Evolutionary conservation across 441 rosid species (phyloP).

Genomic region (Bocquillonia castaneifolia): DNA sequence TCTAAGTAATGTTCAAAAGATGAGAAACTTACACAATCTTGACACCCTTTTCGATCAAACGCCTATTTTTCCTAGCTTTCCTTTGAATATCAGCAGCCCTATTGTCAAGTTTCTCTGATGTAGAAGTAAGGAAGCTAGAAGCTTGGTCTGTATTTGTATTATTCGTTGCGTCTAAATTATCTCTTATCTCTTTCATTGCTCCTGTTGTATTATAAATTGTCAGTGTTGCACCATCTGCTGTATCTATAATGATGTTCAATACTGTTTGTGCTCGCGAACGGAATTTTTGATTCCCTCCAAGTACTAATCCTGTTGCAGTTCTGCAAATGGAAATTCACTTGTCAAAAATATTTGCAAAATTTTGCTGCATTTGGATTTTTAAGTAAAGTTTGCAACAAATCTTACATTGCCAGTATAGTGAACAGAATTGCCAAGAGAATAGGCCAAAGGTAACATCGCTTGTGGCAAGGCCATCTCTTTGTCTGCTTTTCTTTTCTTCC

Average conservation of each 20-base stretch:
- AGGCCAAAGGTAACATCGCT: constrained; percentile 36
- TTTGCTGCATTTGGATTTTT: too few relatives aligned
- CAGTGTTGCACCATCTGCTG: constrained; percentile 51
- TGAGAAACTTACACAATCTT: constrained; percentile 41
- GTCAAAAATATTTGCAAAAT: background rate
- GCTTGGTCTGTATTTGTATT: constrained; percentile 16
- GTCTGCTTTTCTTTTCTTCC: constrained; percentile 29
- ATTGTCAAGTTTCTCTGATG: constrained; percentile 39
- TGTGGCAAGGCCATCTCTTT: constrained; percentile 25
- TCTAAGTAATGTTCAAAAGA: background rate
- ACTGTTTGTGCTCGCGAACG: constrained; percentile 42
- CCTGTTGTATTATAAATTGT: constrained; percentile 55
- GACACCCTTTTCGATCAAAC: constrained; percentile 44
- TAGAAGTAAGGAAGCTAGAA: constrained; percentile 38
- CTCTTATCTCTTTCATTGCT: constrained; percentile 49
- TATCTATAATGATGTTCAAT: constrained; percentile 45
- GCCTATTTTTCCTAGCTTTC: constrained; percentile 51
- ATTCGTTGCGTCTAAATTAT: constrained; percentile 30
- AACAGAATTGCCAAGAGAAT: constrained; percentile 35
- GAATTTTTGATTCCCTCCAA: constrained; percentile 56
- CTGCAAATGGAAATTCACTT: constrained; percentile 26
- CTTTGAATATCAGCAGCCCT: constrained; percentile 40
- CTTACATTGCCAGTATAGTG: constrained; percentile 57
- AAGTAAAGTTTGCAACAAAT: background rate
- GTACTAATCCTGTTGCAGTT: constrained; percentile 49